Evolutionary conservation across 2,329 filamentous ascomycete genomes (phyloP), one percentile per base, ranked within the genome.

Genomic region (Graphiopsis chlorocephala): DNA sequence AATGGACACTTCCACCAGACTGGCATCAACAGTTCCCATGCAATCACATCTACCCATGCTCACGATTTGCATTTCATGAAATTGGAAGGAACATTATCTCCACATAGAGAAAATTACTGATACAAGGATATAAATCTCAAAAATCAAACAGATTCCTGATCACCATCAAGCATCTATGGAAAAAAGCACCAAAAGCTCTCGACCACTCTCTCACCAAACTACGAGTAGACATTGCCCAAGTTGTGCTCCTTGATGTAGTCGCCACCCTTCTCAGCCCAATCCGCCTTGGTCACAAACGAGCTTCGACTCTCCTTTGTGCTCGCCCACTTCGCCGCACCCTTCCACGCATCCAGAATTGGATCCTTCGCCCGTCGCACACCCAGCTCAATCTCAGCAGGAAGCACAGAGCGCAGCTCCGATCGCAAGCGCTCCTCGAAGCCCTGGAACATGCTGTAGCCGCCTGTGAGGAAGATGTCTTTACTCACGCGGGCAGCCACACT

Each of bases 211-310:
- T 45, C n/a, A 45, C 20, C 3, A 10, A 1, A 17, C 58, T 61
- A 62, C 17, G 60, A 62, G 50, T 62, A 62, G 25, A 62, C 60
- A 53, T 81, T 81, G 10, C 79, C 79, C 66, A 78, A 67, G 64
- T 76, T 75, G 70, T 82, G 80, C 72, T 82, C 73, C 87, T 96
- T 97, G 76, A 98, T 85, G 81, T 98, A 98, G 72, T 98, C 94
- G 25, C 88, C 84, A 1, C 95, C 95, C 82, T 96, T 97, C 82
- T 99, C 95, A 71, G 86, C 77, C 79, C 92, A 99, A 78, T 98
- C 95, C 69, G 90, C 89, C 72, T 85, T 87, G 1, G 89, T 90
- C 48, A 99, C 85, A 67, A 87, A 89, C 4, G 87, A 87, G 38
- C 80, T 86, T 55, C 73, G 66, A 79, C 88, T 88, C 61, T 83